Percentiles rank a stretch among this genome's conserved stretches.
Conservation (phyloP, 306 rosid genomes). For the Arachis hypogaea region DNA sequence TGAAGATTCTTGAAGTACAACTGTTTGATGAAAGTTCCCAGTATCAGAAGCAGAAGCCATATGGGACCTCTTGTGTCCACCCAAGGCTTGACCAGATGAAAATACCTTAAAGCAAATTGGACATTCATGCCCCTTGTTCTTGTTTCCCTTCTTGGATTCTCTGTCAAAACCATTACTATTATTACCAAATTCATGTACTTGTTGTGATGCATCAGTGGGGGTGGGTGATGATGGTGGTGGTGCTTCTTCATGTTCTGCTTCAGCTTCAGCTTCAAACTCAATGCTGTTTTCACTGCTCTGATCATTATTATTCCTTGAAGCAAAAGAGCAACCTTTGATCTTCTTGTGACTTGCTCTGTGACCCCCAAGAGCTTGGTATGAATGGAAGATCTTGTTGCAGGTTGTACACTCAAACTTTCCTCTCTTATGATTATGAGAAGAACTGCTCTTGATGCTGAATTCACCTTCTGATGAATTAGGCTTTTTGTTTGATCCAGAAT, state of each 20-base stretch:
- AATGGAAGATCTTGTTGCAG: slow-evolving; percentile 57
- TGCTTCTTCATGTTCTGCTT: slow-evolving; percentile 14
- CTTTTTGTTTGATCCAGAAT: slow-evolving; percentile 30
- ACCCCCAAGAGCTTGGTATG: slow-evolving; percentile 84
- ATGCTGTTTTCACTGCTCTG: slow-evolving; percentile 47
- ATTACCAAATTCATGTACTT: slow-evolving; percentile 21
- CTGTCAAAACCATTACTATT: neutral
- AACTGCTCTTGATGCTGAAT: slow-evolving; percentile 18
- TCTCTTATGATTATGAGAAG: slow-evolving; percentile 35
- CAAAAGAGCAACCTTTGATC: slow-evolving; percentile 49
- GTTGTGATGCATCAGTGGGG: neutral
- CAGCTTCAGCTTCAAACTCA: slow-evolving; percentile 40
- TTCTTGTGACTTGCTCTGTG: slow-evolving; percentile 74
- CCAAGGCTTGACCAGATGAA: neutral
- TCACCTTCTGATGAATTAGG: slow-evolving; percentile 31
- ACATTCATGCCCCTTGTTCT: slow-evolving; percentile 32
- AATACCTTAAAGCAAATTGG: neutral
- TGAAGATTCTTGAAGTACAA: neutral
- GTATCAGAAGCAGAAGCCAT: neutral
- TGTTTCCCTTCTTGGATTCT: slow-evolving; percentile 33
- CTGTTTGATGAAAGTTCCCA: neutral
- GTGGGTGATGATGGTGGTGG: too few species aligned
- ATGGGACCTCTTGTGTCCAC: neutral
- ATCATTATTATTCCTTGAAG: slow-evolving; percentile 31
- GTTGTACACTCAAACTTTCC: slow-evolving; percentile 59